Percentiles rank a stretch among this genome's conserved stretches.
Evolutionary conservation across 1,284 basidiomycete species (phyloP).

Genomic region (Leccinum griseonigrum): DNA sequence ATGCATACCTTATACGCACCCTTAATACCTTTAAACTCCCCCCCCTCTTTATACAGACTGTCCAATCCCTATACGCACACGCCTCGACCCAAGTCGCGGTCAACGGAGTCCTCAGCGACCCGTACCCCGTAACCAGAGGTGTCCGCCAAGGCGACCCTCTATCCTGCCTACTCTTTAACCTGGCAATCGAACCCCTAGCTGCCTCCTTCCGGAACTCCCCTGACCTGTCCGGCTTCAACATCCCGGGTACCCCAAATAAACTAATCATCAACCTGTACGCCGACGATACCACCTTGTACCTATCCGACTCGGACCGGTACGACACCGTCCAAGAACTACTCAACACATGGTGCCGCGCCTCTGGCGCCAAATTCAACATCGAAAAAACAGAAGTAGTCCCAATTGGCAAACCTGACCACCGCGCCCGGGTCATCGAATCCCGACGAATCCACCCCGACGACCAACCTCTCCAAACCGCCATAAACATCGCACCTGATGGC

Average conservation of each 20-base stretch:
- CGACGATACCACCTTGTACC: slow-evolving; percentile 18
- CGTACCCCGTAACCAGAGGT: slow-evolving; percentile 28
- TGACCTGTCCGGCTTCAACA: not conserved
- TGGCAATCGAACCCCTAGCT: slow-evolving; percentile 11
- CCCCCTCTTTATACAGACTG: slow-evolving; percentile 18
- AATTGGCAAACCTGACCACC: not conserved
- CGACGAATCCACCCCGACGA: not conserved
- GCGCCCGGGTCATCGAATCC: not conserved
- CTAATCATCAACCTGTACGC: not conserved
- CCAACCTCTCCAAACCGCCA: not conserved
- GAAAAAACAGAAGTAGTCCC: slow-evolving; percentile 20
- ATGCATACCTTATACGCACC: not conserved
- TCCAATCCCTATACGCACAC: slow-evolving; percentile 34
- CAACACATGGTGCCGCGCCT: slow-evolving; percentile 1
- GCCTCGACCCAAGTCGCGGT: slow-evolving; percentile 26
- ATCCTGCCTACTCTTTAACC: slow-evolving; percentile 40
- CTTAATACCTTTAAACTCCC: not conserved
- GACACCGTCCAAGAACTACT: not conserved
- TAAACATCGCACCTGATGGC: slow-evolving; percentile 4
- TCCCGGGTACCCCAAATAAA: not conserved
- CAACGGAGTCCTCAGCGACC: slow-evolving; percentile 19
- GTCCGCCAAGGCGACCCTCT: slow-evolving; percentile 40
- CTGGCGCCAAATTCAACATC: slow-evolving; percentile 13
- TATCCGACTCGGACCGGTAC: slow-evolving; percentile 9
- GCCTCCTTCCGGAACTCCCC: slow-evolving; percentile 4